phyloP scores from a whole-genome alignment of 257 asterid genomes.

The Solanum neorickii region DNA sequence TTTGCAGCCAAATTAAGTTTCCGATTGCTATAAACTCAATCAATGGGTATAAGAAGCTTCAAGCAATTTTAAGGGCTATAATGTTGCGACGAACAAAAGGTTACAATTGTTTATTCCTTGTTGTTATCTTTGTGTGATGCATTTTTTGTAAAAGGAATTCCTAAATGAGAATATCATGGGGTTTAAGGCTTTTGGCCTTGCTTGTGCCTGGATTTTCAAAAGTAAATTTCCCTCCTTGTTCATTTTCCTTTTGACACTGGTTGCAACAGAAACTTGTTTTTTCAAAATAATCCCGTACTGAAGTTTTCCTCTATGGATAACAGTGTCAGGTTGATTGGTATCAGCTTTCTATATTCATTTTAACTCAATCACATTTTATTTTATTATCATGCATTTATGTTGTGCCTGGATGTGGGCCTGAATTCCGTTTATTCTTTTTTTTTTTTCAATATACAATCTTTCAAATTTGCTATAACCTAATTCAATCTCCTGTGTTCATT shows the following conservation, averaged over 20 bases:
- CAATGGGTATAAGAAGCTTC: slow-evolving; percentile 81
- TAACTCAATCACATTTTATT: not conserved
- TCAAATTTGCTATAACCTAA: not conserved
- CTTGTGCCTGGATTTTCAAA: not conserved
- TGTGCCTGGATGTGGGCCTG: not conserved
- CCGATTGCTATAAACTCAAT: slow-evolving; percentile 59
- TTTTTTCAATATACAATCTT: not conserved
- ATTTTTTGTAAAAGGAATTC: not conserved
- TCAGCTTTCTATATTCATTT: not conserved
- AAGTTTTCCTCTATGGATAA: not conserved
- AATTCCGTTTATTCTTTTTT: not conserved
- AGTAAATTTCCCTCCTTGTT: not conserved
- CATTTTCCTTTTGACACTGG: not conserved
- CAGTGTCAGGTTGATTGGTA: not conserved
- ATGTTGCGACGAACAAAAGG: slow-evolving; percentile 99
- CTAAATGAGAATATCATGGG: not conserved
- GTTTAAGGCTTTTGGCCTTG: not conserved
- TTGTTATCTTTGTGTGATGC: not conserved
- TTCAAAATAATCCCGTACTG: not conserved
- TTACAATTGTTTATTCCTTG: slow-evolving; percentile 3
- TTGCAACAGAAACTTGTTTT: not conserved
- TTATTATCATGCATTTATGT: not conserved
- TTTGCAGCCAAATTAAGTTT: slow-evolving; percentile 50
- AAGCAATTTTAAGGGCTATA: slow-evolving; percentile 60
- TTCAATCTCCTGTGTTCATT: not conserved